A percentile compares a stretch with the other conserved stretches of the same genome.
These are phyloP conservation scores for Aureobasidium sp. DNA, from an alignment of 2,329 filamentous ascomycete species.

Conservation along the genomic window DNA sequence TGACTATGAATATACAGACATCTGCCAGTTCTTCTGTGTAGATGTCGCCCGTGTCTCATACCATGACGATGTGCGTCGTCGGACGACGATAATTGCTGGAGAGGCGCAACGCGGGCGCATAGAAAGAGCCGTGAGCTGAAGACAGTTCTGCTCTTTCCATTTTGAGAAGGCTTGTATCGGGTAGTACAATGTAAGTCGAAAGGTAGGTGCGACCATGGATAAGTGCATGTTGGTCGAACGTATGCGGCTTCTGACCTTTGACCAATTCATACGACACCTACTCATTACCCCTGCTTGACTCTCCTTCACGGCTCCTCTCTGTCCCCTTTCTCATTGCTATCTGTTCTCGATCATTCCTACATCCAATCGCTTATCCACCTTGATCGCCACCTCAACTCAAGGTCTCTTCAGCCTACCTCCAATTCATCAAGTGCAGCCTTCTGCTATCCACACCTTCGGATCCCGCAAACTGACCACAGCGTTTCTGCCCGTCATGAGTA, in stretches of 20 bases:
- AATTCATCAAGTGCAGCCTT: background rate
- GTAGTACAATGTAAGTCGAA: background rate
- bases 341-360: background rate
- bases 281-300: background rate
- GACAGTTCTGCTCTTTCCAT: background rate
- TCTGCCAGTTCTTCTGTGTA: background rate
- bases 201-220: conserved; percentile 3
- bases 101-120: background rate
- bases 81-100: background rate
- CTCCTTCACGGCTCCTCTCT: background rate
- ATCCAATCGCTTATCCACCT: background rate
- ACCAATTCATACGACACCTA: background rate
- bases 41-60: background rate
- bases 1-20: no score
- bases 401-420: background rate
- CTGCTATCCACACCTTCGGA: background rate
- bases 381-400: background rate
- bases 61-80: background rate
- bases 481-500: background rate
- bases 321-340: background rate
- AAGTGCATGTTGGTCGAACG: background rate
- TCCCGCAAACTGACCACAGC: background rate
- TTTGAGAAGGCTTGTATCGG: background rate
- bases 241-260: background rate
- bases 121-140: no score